These are phyloP conservation scores for Cladosporium phlei DNA, from an alignment of 2,329 filamentous ascomycete species.

Conservation along the genomic window DNA sequence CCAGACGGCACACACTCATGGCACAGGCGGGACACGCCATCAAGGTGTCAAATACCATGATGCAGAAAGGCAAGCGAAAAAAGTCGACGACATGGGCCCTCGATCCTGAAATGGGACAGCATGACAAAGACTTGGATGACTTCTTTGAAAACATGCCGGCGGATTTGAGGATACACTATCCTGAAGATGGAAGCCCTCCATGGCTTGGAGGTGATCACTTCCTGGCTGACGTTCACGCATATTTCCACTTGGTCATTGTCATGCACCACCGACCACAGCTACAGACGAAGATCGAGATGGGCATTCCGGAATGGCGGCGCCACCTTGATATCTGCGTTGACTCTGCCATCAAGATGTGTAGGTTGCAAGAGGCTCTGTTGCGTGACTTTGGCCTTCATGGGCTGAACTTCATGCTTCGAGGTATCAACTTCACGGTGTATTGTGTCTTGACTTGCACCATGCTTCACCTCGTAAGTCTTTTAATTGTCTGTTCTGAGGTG, in stretches of 20 bases:
- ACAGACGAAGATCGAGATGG: conserved; percentile 66
- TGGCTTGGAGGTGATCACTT: conserved; percentile 78
- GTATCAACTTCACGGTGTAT: conserved; percentile 95
- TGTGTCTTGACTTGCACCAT: conserved; percentile 86
- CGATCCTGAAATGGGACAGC: conserved; percentile 74
- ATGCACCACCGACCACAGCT: conserved; percentile 85
- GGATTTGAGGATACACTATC: conserved; percentile 73
- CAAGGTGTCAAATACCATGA: conserved; percentile 69
- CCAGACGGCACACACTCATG: conserved; percentile 79
- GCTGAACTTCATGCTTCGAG: conserved; percentile 84
- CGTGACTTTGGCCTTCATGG: conserved; percentile 72
- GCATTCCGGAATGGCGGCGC: conserved; percentile 76
- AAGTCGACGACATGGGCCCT: conserved; percentile 65
- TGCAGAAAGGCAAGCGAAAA: conserved; percentile 67
- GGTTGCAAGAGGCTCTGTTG: conserved; percentile 77
- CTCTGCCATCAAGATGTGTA: conserved; percentile 78
- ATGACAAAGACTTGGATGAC: conserved; percentile 69
- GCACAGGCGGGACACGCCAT: conserved; percentile 73
- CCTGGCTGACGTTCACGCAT: conserved; percentile 81
- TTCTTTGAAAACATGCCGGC: conserved; percentile 74
- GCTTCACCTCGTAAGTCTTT: conserved; percentile 80
- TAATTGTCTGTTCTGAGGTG: no score
- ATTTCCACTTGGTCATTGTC: conserved; percentile 80
- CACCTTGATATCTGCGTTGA: conserved; percentile 84
- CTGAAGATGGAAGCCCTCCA: conserved; percentile 71